Evolutionary conservation across 345 rosid genomes (phyloP).

Genomic region (Isatis tinctoria): DNA sequence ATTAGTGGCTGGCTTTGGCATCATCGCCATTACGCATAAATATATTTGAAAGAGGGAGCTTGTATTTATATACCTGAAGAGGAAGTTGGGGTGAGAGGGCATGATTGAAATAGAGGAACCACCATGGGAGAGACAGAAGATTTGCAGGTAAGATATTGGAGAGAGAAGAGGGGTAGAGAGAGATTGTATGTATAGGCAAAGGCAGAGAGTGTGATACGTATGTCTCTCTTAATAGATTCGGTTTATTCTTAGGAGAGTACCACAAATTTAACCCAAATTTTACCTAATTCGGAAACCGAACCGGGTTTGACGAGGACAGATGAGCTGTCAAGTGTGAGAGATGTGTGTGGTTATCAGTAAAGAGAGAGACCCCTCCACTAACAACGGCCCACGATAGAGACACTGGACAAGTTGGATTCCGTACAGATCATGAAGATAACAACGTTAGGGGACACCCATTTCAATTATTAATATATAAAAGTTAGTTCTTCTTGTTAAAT

Average conservation of each 20-base stretch:
- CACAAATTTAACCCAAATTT: not conserved
- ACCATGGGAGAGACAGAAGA: slow-evolving; percentile 33
- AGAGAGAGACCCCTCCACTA: not conserved
- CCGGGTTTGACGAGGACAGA: not conserved
- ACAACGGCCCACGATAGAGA: slow-evolving; percentile 22
- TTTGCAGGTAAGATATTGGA: slow-evolving; percentile 16
- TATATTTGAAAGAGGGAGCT: not conserved
- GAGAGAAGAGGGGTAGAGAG: slow-evolving; percentile 7
- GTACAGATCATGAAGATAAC: slow-evolving; percentile 17
- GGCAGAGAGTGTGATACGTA: slow-evolving; percentile 20
- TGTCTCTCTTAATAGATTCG: slow-evolving; percentile 16
- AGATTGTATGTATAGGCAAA: slow-evolving; percentile 6
- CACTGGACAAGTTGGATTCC: slow-evolving; percentile 14
- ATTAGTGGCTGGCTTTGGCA: not conserved
- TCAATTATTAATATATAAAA: not conserved
- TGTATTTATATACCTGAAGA: slow-evolving; percentile 5
- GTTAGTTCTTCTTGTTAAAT: not conserved
- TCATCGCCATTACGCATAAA: not conserved
- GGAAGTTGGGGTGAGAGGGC: slow-evolving; percentile 35
- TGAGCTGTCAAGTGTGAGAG: slow-evolving; percentile 11
- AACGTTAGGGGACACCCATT: not conserved
- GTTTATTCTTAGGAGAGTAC: slow-evolving; percentile 8
- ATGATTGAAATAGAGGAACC: slow-evolving; percentile 33
- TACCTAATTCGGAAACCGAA: not conserved
- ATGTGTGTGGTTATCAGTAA: not conserved